These are phyloP conservation scores for Wickerhamomyces subpelliculosus DNA, from an alignment of 805 yeast species.

Conservation along the genomic window DNA sequence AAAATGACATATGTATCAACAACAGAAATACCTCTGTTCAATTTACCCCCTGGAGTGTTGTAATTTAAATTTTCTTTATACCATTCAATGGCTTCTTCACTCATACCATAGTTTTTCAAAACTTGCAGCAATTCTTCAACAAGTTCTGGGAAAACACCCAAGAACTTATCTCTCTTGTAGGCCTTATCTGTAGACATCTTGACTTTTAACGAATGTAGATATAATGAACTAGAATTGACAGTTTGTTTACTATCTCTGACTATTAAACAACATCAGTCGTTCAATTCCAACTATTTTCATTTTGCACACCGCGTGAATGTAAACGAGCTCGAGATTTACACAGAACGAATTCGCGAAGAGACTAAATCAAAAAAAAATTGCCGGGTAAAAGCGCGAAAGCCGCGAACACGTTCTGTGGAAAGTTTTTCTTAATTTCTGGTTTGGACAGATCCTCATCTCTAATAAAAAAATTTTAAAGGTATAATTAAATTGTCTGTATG, in stretches of 20 bases:
- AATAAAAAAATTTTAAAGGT: slow-evolving; percentile 5
- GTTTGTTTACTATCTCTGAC: no score
- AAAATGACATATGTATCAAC: slow-evolving; percentile 85
- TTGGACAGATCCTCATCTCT: slow-evolving; percentile 3
- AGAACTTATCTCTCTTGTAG: slow-evolving; percentile 44
- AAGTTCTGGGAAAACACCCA: slow-evolving; percentile 64
- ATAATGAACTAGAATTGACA: no score
- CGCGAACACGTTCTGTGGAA: neutral
- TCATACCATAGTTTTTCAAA: slow-evolving; percentile 67
- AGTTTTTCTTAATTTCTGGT: neutral
- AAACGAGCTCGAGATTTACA: no score
- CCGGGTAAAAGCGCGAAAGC: neutral
- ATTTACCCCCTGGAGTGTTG: slow-evolving; percentile 94
- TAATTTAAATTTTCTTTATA: slow-evolving; percentile 63
- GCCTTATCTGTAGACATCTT: slow-evolving; percentile 20
- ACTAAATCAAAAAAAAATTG: no score
- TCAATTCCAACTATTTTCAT: no score
- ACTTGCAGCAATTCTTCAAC: slow-evolving; percentile 68
- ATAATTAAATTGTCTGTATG: no score
- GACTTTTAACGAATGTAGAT: no score
- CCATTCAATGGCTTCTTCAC: slow-evolving; percentile 84
- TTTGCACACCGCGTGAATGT: no score
- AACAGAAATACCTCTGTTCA: slow-evolving; percentile 93
- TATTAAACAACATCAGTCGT: no score
- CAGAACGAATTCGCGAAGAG: no score